A percentile compares a stretch with the other conserved stretches of the same genome.
These are phyloP conservation scores for Trichoderma sp. DNA, from an alignment of 2,329 filamentous ascomycete genomes.

Conservation along the genomic window DNA sequence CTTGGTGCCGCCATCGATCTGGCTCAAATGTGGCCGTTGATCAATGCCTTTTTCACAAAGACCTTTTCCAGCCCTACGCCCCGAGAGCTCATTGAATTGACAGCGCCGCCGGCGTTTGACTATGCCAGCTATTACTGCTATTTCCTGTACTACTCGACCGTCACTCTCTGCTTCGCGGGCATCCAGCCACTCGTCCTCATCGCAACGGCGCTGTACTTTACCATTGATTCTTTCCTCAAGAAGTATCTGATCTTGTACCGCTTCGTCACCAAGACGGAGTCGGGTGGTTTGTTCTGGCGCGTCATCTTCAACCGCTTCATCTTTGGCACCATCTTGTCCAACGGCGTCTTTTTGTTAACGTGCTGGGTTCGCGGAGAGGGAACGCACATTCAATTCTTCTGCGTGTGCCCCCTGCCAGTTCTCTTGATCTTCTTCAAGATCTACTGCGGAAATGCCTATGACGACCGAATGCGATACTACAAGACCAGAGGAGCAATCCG, in stretches of 20 bases:
- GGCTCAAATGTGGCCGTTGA: conserved; percentile 81
- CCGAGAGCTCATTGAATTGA: conserved; percentile 87
- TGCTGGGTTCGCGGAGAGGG: conserved; percentile 71
- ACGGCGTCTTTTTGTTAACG: conserved; percentile 76
- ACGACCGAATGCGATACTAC: conserved; percentile 80
- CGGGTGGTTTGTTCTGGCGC: conserved; percentile 90
- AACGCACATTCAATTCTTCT: conserved; percentile 63
- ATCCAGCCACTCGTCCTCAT: conserved; percentile 87
- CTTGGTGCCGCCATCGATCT: conserved; percentile 92
- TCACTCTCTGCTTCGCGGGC: conserved; percentile 80
- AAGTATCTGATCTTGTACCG: conserved; percentile 95
- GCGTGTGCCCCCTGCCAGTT: conserved; percentile 74
- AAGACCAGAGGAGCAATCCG: conserved; percentile 63
- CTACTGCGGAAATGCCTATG: conserved; percentile 77
- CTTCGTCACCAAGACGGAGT: conserved; percentile 96
- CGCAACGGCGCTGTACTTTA: conserved; percentile 87
- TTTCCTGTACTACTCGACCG: conserved; percentile 91
- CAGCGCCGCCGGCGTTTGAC: conserved; percentile 89
- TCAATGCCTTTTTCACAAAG: conserved; percentile 82
- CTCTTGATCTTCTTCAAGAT: conserved; percentile 83
- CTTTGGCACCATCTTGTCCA: conserved; percentile 77
- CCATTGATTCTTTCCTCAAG: conserved; percentile 84
- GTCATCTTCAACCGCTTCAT: conserved; percentile 91
- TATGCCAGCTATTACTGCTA: conserved; percentile 98
- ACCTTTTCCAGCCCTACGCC: conserved; percentile 88